Evolutionary conservation across 1,284 basidiomycete genomes (phyloP).

Genomic region (Marasmius tenuissimus): DNA sequence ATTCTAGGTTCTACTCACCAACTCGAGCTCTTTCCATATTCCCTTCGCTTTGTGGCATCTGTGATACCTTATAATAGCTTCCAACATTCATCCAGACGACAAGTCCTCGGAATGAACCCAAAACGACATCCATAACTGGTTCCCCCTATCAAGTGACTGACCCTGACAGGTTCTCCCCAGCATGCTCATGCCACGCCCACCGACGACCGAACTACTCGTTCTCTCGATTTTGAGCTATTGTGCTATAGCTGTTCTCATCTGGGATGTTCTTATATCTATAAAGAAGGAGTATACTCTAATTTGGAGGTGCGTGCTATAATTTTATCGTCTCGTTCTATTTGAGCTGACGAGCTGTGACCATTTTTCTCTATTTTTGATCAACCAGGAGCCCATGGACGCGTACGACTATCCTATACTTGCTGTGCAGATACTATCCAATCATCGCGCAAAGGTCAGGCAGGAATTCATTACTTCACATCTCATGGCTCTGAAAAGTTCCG

Average conservation of each 20-base stretch:
- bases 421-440: background rate
- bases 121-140: no score
- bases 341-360: background rate
- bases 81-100: no score
- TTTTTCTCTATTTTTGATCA: background rate
- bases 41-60: no score
- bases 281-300: background rate
- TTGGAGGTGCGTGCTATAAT: conserved; percentile 1
- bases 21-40: no score
- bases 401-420: background rate
- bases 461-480: background rate
- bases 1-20: no score
- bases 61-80: no score
- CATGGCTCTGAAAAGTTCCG: background rate
- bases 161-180: background rate
- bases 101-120: no score
- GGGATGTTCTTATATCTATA: background rate
- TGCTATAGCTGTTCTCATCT: background rate
- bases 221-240: background rate
- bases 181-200: background rate
- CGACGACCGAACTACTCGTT: background rate
- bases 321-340: background rate
- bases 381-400: background rate
- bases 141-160: background rate
- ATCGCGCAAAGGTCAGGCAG: background rate